Evolutionary conservation across 2,329 filamentous ascomycete genomes (phyloP).

Genomic region (Fusarium mundagurra): DNA sequence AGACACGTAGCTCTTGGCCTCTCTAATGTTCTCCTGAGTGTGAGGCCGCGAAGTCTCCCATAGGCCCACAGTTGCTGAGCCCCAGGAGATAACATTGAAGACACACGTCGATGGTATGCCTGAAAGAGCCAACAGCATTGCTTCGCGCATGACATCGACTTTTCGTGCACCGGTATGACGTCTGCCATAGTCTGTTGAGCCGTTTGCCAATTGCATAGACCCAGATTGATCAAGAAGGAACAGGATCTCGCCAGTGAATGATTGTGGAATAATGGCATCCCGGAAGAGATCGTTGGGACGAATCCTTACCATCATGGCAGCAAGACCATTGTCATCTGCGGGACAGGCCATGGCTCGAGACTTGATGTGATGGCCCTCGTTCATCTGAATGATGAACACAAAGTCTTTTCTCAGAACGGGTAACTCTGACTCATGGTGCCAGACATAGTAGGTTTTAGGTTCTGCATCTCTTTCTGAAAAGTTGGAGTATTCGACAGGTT

Average conservation of each 20-base stretch:
- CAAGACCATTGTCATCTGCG: rapidly evolving
- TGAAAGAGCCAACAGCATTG: neutral
- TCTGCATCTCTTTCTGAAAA: rapidly evolving
- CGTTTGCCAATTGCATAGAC: rapidly evolving
- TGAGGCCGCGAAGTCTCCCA: neutral
- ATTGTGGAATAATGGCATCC: neutral
- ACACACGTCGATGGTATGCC: neutral
- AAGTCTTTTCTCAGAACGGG: neutral
- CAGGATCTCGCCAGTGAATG: neutral
- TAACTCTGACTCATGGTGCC: neutral
- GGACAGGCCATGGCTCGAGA: neutral
- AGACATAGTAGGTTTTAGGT: neutral
- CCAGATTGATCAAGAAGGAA: neutral
- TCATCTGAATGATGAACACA: neutral
- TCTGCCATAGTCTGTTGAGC: rapidly evolving
- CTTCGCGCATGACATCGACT: neutral
- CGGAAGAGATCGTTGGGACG: neutral
- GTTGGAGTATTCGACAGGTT: neutral
- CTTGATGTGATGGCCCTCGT: rapidly evolving
- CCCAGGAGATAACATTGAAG: neutral
- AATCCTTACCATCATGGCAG: neutral
- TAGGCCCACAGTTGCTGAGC: rapidly evolving
- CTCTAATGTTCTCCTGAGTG: rapidly evolving
- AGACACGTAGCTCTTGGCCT: neutral
- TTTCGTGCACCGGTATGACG: rapidly evolving